phyloP scores from a whole-genome alignment of 768 basidiomycete species.

The Mrakia frigida region DNA sequence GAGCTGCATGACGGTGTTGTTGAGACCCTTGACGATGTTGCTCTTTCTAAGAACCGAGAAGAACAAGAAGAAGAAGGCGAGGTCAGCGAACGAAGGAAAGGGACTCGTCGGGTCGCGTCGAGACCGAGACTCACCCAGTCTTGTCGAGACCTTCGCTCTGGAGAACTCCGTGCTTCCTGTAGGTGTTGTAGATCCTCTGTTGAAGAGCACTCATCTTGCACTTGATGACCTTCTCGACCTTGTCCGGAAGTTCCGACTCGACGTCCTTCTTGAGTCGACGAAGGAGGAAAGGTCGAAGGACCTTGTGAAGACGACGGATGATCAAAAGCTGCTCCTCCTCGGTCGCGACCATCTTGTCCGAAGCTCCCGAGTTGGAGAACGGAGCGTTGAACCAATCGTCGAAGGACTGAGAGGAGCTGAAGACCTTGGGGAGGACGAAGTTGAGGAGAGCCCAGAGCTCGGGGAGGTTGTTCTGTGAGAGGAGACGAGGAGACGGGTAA shows the following conservation, averaged over 20 bases:
- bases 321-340: constrained; percentile 99
- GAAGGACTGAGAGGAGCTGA: constrained; percentile 98
- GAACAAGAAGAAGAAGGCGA: background rate
- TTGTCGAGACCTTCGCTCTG: constrained; percentile 55
- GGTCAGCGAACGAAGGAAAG: background rate
- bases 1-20: constrained; percentile 95
- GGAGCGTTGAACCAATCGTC: constrained; percentile 99
- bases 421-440: constrained; percentile 71
- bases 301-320: constrained; percentile 92
- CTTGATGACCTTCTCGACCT: constrained; percentile 97
- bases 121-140: constrained; percentile 9
- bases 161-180: constrained; percentile 93
- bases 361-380: constrained; percentile 91
- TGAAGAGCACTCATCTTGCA: constrained; percentile 90
- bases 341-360: constrained; percentile 94
- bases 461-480: constrained; percentile 43
- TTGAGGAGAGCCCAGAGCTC: constrained; percentile 50
- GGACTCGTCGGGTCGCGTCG: background rate
- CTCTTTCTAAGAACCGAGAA: background rate
- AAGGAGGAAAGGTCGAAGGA: constrained; percentile 87
- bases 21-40: constrained; percentile 65
- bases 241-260: constrained; percentile 89
- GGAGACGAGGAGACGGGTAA: constrained; percentile 1
- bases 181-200: constrained; percentile 87
- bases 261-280: constrained; percentile 93